Conservation (phyloP, 306 rosid genomes). For the Carpinus fangiana region DNA sequence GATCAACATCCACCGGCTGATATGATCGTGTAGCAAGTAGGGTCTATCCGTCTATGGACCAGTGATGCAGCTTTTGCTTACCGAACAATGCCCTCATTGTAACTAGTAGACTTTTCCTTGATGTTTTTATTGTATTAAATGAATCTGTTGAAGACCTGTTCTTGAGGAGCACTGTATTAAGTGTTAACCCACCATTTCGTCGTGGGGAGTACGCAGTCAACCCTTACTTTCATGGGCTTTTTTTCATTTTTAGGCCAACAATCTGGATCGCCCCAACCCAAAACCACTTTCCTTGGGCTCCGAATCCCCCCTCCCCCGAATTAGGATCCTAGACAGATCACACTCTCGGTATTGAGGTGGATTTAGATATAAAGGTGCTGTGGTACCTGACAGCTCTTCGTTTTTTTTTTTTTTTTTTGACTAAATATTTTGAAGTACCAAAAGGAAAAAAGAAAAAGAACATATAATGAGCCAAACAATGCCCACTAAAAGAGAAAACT, state of each 20-base stretch:
- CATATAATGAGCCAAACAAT: too few species aligned
- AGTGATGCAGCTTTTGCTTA: not conserved
- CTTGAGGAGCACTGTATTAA: not conserved
- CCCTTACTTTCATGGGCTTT: not conserved
- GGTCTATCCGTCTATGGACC: not conserved
- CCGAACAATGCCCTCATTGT: not conserved
- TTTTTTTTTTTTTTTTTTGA: too few species aligned
- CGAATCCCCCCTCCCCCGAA: not conserved
- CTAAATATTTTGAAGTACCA: too few species aligned
- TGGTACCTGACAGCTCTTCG: too few species aligned
- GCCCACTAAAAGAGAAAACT: too few species aligned
- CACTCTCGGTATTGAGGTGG: too few species aligned
- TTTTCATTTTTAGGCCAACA: not conserved
- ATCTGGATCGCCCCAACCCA: not conserved
- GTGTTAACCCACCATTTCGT: not conserved
- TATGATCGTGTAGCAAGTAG: not conserved
- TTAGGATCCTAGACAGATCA: too few species aligned
- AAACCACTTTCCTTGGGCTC: not conserved
- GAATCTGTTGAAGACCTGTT: not conserved
- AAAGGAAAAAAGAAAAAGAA: too few species aligned
- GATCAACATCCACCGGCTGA: not conserved
- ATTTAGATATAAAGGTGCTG: too few species aligned
- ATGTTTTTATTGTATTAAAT: too few species aligned
- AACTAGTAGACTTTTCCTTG: too few species aligned
- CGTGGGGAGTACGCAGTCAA: not conserved